phyloP scores from a whole-genome alignment of 75 land plant species.

The Gnetum montanum region DNA sequence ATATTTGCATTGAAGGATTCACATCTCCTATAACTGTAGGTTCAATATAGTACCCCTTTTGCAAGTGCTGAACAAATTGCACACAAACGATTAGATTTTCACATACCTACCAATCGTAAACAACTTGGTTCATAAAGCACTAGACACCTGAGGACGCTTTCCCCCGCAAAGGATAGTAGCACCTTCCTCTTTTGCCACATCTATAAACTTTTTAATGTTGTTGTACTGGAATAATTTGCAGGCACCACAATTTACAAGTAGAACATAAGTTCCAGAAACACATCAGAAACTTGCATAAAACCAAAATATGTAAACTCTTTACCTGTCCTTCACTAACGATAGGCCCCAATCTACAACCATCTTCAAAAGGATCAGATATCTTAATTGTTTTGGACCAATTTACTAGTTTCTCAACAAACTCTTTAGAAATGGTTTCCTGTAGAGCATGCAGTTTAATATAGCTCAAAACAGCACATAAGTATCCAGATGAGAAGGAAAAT shows the following conservation, averaged over 20 bases:
- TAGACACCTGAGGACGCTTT: conserved; percentile 63
- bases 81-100: too few species aligned
- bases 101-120: too few species aligned
- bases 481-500: too few species aligned
- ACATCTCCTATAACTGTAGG: conserved; percentile 79
- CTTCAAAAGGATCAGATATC: conserved; percentile 82
- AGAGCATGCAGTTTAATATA: neutral
- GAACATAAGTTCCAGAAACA: too few species aligned
- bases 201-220: conserved; percentile 67
- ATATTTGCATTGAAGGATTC: conserved; percentile 76
- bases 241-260: too few species aligned
- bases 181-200: conserved; percentile 81
- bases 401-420: conserved; percentile 69
- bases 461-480: too few species aligned
- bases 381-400: conserved; percentile 79
- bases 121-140: neutral
- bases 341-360: conserved; percentile 94
- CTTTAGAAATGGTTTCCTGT: conserved; percentile 84
- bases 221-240: conserved; percentile 82
- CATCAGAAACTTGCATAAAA: too few species aligned
- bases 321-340: conserved; percentile 96
- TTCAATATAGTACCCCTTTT: conserved; percentile 76
- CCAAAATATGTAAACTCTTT: neutral
- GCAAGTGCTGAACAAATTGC: conserved; percentile 52
- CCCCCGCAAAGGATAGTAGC: conserved; percentile 95